These are phyloP conservation scores for Quercus robur DNA, from an alignment of 306 rosid species.

Conservation along the genomic window DNA sequence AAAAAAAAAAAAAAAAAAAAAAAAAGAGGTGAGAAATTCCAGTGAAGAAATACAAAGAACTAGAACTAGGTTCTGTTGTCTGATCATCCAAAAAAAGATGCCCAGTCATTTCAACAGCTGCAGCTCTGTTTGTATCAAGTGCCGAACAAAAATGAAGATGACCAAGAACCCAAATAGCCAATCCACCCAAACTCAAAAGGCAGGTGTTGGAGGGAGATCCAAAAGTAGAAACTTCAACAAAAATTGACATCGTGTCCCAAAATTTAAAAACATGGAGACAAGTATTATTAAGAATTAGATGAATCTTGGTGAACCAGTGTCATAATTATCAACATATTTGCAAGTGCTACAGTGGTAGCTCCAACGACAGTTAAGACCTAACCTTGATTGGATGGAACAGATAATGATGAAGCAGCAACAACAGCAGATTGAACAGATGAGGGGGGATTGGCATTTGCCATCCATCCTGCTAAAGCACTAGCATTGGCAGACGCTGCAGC, in stretches of 20 bases:
- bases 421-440: slow-evolving; percentile 33
- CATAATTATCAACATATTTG: neutral
- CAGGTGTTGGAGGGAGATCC: neutral
- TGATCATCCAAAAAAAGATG: neutral
- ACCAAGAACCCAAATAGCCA: neutral
- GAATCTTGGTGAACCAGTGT: neutral
- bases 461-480: slow-evolving; percentile 39
- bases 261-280: neutral
- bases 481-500: slow-evolving; percentile 33
- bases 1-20: neutral
- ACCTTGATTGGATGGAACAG: slow-evolving; percentile 49
- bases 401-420: slow-evolving; percentile 30
- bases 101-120: slow-evolving; percentile 2
- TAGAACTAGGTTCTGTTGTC: neutral
- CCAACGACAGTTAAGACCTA: slow-evolving; percentile 18
- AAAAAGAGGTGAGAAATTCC: slow-evolving; percentile 6
- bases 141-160: neutral
- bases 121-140: neutral
- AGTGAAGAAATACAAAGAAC: neutral
- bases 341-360: neutral
- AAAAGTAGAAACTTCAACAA: neutral
- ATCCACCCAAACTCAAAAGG: neutral
- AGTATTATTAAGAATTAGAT: neutral
- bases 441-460: slow-evolving; percentile 38
- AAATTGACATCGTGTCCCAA: neutral